phyloP scores from a whole-genome alignment of 1,284 basidiomycete species.

The Microbotryum intermedium region DNA sequence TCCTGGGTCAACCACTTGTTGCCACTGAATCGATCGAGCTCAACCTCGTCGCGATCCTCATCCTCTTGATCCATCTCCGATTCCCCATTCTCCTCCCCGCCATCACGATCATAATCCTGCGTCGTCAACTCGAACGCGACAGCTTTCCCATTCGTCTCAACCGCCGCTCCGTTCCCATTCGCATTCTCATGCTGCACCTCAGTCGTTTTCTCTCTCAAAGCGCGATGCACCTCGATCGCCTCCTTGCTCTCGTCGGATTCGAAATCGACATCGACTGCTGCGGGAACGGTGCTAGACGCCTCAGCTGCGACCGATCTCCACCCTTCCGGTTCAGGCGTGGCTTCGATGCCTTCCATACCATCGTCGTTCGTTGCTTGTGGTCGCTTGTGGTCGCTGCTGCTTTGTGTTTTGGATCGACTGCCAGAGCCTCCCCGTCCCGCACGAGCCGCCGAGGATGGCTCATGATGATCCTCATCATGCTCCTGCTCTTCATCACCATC shows the following conservation, averaged over 20 bases:
- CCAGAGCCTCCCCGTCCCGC: background rate
- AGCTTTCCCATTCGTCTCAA: background rate
- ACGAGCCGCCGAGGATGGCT: background rate
- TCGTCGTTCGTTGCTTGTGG: background rate
- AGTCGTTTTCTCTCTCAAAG: background rate
- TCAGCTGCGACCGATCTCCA: background rate
- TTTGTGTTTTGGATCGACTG: background rate
- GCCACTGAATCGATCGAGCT: background rate
- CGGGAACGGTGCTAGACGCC: no score
- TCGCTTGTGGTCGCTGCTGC: background rate
- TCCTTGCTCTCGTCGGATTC: no score
- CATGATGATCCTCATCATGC: background rate
- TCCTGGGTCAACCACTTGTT: background rate
- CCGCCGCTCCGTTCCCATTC: background rate
- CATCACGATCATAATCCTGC: background rate
- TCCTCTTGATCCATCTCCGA: background rate
- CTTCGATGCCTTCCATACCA: conserved; percentile 25
- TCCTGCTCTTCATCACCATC: no score
- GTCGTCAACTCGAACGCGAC: conserved; percentile 3
- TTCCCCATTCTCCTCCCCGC: no score
- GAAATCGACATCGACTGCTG: background rate
- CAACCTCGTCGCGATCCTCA: background rate
- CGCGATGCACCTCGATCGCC: no score
- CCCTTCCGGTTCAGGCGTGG: conserved; percentile 15
- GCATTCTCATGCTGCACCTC: background rate